Conservation (phyloP, 352 stramenopile genomes). For the Plasmopara halstedii region DNA sequence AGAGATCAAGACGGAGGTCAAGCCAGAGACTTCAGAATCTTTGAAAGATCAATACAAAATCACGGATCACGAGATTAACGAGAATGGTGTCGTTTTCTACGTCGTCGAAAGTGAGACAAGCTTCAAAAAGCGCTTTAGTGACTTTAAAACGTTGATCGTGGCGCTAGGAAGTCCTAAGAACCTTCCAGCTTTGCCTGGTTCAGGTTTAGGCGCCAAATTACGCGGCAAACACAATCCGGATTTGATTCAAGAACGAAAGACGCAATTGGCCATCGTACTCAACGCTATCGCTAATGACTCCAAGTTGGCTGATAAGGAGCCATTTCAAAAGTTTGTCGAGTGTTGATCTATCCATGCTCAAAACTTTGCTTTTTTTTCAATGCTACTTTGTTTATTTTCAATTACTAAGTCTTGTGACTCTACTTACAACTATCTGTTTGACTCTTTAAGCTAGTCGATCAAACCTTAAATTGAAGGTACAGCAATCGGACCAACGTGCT, state of each 20-base stretch:
- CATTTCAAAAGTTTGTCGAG: conserved; percentile 55
- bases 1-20: conserved; percentile 3
- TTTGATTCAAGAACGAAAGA: conserved; percentile 56
- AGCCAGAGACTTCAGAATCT: conserved; percentile 10
- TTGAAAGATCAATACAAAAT: conserved; percentile 32
- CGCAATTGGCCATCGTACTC: conserved; percentile 50
- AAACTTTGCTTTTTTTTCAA: no score
- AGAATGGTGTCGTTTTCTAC: conserved; percentile 67
- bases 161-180: conserved; percentile 21
- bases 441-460: no score
- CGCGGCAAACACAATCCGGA: conserved; percentile 51
- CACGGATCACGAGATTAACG: conserved; percentile 54
- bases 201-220: conserved; percentile 38
- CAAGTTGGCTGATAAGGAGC: conserved; percentile 30
- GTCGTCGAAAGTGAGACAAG: conserved; percentile 28
- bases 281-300: conserved; percentile 56
- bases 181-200: conserved; percentile 48
- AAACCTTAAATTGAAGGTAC: no score
- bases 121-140: conserved; percentile 72
- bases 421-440: no score
- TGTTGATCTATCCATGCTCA: neutral
- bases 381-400: no score
- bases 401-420: no score
- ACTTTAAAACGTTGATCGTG: conserved; percentile 70
- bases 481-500: no score